These are phyloP conservation scores for Moricandia moricandioides DNA, from an alignment of 345 rosid species.

Conservation along the genomic window DNA sequence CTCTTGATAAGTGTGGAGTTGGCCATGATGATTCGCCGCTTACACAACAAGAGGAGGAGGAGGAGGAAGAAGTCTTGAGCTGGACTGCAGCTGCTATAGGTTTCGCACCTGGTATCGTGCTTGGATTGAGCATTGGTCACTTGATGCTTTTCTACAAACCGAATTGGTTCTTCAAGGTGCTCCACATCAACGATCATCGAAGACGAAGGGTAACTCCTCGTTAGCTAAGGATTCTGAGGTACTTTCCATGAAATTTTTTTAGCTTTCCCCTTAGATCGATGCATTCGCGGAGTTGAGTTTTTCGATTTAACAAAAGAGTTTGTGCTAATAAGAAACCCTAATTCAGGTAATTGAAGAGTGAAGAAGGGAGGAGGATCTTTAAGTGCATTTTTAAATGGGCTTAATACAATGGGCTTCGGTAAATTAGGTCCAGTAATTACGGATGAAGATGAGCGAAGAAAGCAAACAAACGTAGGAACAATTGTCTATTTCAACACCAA, in stretches of 20 bases:
- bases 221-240: background rate
- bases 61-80: background rate
- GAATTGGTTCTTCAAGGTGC: background rate
- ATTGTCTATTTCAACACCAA: too few species aligned
- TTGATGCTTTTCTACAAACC: background rate
- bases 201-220: background rate
- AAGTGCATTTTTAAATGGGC: background rate
- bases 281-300: background rate
- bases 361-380: background rate
- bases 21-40: background rate
- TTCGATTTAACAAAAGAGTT: background rate
- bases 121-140: constrained; percentile 2
- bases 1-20: background rate
- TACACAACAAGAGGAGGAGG: background rate
- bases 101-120: background rate
- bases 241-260: background rate
- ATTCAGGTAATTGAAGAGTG: background rate
- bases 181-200: background rate
- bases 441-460: too few species aligned
- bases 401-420: background rate
- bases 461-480: too few species aligned
- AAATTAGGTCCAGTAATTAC: background rate
- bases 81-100: constrained; percentile 11
- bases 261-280: background rate
- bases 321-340: background rate